These are phyloP conservation scores for Pelargonium fulgidum DNA, from an alignment of 441 rosid species.

Conservation along the genomic window DNA sequence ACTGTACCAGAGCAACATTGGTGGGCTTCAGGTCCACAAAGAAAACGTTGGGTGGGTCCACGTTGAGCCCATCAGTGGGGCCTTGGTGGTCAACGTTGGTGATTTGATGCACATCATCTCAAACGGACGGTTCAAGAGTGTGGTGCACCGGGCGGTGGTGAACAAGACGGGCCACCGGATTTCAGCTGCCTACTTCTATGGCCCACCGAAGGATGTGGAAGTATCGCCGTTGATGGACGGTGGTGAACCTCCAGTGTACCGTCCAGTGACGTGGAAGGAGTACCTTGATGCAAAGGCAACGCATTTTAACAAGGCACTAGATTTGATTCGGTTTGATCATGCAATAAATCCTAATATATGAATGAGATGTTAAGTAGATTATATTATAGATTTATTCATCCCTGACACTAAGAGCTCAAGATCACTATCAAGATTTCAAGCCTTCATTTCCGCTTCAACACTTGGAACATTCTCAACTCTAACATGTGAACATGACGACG, in stretches of 20 bases:
- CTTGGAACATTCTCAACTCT: too few relatives aligned
- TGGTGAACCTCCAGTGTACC: constrained; percentile 35
- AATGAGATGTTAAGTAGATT: too few relatives aligned
- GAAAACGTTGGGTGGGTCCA: constrained; percentile 35
- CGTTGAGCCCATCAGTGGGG: constrained; percentile 35
- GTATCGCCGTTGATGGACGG: constrained; percentile 34
- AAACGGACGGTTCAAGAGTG: constrained; percentile 43
- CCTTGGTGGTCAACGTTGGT: constrained; percentile 51
- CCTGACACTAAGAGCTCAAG: too few relatives aligned
- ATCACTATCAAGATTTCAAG: too few relatives aligned
- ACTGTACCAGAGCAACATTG: constrained; percentile 32
- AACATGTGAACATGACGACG: too few relatives aligned
- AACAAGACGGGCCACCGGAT: constrained; percentile 36
- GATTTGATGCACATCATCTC: constrained; percentile 52
- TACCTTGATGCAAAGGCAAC: constrained; percentile 43
- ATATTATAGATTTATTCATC: too few relatives aligned
- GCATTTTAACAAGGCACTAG: constrained; percentile 40
- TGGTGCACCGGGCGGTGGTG: constrained; percentile 48
- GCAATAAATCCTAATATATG: too few relatives aligned
- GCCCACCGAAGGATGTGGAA: constrained; percentile 36
- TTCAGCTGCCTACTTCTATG: constrained; percentile 49
- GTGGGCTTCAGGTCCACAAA: constrained; percentile 27
- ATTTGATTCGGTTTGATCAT: constrained; percentile 16
- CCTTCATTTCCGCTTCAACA: too few relatives aligned
- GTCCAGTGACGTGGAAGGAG: constrained; percentile 54